Evolutionary conservation across 148 eudicot species (phyloP).

Genomic region (Chenopodium album): DNA sequence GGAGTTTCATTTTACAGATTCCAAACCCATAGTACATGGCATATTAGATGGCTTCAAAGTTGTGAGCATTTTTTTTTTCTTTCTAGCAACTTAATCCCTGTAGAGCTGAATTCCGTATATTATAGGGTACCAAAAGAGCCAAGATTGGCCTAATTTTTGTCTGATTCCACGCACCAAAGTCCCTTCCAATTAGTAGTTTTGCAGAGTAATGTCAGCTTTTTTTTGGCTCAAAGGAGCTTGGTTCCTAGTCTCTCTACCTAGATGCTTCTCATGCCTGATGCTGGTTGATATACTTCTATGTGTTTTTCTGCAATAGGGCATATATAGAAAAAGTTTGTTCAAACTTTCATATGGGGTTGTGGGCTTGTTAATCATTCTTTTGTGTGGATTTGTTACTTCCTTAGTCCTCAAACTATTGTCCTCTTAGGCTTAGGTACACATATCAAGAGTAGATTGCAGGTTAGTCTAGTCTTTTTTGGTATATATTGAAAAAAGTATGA

Average conservation of each 20-base stretch:
- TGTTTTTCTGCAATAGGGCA: not conserved
- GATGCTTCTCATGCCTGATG: not conserved
- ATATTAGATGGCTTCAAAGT: not conserved
- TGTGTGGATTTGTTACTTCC: not conserved
- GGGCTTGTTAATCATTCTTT: not conserved
- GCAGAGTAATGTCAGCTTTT: not conserved
- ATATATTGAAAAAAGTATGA: too few species aligned
- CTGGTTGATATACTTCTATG: not conserved
- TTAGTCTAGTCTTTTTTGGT: too few species aligned
- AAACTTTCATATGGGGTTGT: not conserved
- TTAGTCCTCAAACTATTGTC: too few species aligned
- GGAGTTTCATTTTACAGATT: not conserved
- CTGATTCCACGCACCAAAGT: not conserved
- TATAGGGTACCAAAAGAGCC: not conserved
- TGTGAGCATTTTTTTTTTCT: not conserved
- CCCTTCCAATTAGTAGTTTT: not conserved
- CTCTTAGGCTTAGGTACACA: not conserved
- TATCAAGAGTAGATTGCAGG: too few species aligned
- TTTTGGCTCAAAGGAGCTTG: not conserved
- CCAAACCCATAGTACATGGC: not conserved
- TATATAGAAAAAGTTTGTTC: not conserved
- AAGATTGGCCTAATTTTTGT: not conserved
- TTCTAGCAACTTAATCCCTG: not conserved
- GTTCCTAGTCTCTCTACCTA: not conserved
- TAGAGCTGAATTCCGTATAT: not conserved